Evolutionary conservation across 805 yeast genomes (phyloP).

Genomic region (Metschnikowia arizonensis): DNA sequence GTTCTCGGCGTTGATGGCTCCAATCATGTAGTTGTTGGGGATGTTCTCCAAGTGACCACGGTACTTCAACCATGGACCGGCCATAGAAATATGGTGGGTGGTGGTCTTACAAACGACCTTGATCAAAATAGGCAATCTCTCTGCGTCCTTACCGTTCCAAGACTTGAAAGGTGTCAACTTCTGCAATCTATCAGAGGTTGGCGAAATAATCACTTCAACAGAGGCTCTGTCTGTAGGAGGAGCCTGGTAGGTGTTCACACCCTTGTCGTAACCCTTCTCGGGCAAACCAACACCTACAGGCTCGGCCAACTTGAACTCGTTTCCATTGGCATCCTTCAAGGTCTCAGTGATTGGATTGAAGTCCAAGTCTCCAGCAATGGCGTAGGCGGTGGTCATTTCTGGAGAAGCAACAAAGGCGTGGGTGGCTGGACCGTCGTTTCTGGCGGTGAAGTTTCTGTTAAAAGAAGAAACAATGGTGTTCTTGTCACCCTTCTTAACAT

Average conservation of each 20-base stretch:
- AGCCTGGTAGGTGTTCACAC: slow-evolving; percentile 94
- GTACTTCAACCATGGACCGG: slow-evolving; percentile 99
- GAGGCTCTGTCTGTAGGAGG: slow-evolving; percentile 84
- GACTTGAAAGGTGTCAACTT: slow-evolving; percentile 87
- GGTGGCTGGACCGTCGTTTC: slow-evolving; percentile 97
- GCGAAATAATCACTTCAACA: slow-evolving; percentile 73
- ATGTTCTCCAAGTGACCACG: slow-evolving; percentile 99
- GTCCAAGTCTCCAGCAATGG: slow-evolving; percentile 92
- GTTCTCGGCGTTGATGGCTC: slow-evolving; percentile 96
- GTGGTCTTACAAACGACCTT: slow-evolving; percentile 97
- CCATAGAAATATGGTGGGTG: slow-evolving; percentile 99
- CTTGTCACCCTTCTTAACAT: slow-evolving; percentile 88
- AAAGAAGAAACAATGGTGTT: slow-evolving; percentile 96
- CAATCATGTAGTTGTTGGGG: slow-evolving; percentile 98
- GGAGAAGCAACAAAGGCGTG: slow-evolving; percentile 97
- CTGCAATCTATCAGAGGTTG: slow-evolving; percentile 95
- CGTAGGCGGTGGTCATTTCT: slow-evolving; percentile 92
- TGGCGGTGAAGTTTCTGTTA: slow-evolving; percentile 96
- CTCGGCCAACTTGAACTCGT: slow-evolving; percentile 81
- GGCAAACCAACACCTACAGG: slow-evolving; percentile 93
- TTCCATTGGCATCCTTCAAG: slow-evolving; percentile 82
- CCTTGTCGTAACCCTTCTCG: slow-evolving; percentile 81
- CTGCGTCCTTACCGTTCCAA: slow-evolving; percentile 96
- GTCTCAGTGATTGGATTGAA: slow-evolving; percentile 94
- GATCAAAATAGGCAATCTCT: slow-evolving; percentile 85